Conservation (phyloP, 306 rosid genomes). For the Hippophae gyantsensis region DNA sequence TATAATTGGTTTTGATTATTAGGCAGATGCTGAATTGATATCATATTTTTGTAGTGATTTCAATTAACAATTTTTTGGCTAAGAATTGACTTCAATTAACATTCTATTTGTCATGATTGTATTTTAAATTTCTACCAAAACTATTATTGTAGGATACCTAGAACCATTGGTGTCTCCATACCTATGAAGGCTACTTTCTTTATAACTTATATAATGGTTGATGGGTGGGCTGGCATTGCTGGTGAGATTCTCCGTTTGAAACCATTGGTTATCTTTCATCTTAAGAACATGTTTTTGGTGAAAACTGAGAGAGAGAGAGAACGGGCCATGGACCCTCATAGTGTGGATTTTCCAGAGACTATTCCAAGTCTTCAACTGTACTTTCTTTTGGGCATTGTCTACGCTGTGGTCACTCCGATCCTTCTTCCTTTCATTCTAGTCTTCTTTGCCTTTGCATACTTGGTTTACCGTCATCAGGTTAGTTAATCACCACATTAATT, state of each 20-base stretch:
- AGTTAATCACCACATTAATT: constrained; percentile 9
- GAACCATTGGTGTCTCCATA: constrained; percentile 92
- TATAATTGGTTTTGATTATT: neutral
- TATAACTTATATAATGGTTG: constrained; percentile 94
- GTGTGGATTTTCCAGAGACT: constrained; percentile 85
- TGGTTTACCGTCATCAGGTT: constrained; percentile 99
- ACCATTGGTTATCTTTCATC: constrained; percentile 86
- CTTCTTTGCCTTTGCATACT: constrained; percentile 91
- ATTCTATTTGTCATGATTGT: neutral
- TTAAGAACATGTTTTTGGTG: constrained; percentile 82
- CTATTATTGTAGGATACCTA: constrained; percentile 56
- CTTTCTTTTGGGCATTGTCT: constrained; percentile 88
- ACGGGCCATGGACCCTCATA: constrained; percentile 78
- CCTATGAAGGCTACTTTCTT: constrained; percentile 98
- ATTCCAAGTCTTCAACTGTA: constrained; percentile 85
- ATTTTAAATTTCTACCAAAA: neutral
- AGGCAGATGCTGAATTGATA: neutral
- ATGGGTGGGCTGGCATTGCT: constrained; percentile 98
- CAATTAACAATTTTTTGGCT: too few relatives aligned
- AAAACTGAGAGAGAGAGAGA: constrained; percentile 92
- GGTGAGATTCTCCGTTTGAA: constrained; percentile 90
- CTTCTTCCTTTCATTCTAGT: constrained; percentile 90
- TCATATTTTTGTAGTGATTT: neutral
- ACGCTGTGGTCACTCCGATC: constrained; percentile 88
- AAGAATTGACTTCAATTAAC: too few relatives aligned